Evolutionary conservation across 768 basidiomycete genomes (phyloP).

Genomic region (Lactarius psammicola): DNA sequence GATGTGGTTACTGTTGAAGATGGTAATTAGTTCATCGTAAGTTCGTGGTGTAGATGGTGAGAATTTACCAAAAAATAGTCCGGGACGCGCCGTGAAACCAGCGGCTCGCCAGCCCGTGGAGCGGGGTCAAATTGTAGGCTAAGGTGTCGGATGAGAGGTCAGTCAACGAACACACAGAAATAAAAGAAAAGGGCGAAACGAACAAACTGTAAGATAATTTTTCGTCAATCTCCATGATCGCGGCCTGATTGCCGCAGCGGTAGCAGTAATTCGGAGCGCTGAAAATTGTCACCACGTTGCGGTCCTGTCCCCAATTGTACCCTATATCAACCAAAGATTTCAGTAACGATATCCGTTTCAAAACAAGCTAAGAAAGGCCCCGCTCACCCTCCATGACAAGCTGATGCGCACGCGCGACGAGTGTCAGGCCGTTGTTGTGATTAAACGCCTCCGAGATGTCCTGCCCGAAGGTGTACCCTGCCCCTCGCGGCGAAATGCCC

Average conservation of each 20-base stretch:
- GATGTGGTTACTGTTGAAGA: slow-evolving; percentile 21
- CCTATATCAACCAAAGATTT: slow-evolving; percentile 41
- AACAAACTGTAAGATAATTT: slow-evolving; percentile 93
- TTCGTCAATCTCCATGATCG: slow-evolving; percentile 99
- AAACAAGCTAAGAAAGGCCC: slow-evolving; percentile 4
- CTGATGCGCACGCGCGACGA: slow-evolving; percentile 93
- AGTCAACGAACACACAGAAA: slow-evolving; percentile 11
- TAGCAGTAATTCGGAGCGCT: slow-evolving; percentile 99
- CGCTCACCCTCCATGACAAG: slow-evolving; percentile 92
- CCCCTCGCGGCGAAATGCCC: slow-evolving; percentile 98
- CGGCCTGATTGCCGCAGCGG: slow-evolving; percentile 98
- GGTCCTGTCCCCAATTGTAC: slow-evolving; percentile 98
- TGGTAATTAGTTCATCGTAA: not conserved
- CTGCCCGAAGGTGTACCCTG: slow-evolving; percentile 98
- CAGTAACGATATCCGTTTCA: not conserved
- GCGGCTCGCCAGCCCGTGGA: slow-evolving; percentile 95
- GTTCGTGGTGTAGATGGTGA: not conserved
- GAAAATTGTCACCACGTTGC: slow-evolving; percentile 99
- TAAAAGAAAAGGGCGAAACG: slow-evolving; percentile 36
- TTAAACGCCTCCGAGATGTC: slow-evolving; percentile 99
- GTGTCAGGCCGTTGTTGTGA: slow-evolving; percentile 96
- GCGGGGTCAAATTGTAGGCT: slow-evolving; percentile 99
- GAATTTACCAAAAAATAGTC: slow-evolving; percentile 85
- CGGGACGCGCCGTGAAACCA: slow-evolving; percentile 93
- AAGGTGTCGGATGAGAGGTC: slow-evolving; percentile 10